phyloP scores from a whole-genome alignment of 768 basidiomycete genomes.

The Trametes maxima region DNA sequence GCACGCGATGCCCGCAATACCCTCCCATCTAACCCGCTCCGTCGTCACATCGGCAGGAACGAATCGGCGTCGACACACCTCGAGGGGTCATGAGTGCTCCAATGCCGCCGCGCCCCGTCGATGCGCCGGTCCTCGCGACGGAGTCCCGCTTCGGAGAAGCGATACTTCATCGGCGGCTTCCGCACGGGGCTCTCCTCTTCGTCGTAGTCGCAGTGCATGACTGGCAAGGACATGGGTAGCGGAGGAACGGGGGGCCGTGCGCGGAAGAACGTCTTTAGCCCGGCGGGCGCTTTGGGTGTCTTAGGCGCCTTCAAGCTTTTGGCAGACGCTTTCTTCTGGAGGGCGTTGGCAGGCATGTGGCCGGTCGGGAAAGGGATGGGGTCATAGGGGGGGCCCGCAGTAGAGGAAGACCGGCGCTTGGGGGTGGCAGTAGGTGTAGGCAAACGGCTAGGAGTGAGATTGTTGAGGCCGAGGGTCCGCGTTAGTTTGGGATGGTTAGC shows the following conservation, averaged over 20 bases:
- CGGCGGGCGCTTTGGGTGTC: constrained; percentile 1
- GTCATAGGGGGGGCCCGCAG: not conserved
- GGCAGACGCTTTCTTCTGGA: not conserved
- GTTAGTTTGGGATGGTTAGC: constrained; percentile 16
- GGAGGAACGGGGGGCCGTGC: constrained; percentile 2
- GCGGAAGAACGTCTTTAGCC: constrained; percentile 17
- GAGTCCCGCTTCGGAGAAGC: constrained; percentile 3
- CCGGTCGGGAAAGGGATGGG: not conserved
- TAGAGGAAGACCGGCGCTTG: not conserved
- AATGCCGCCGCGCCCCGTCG: constrained; percentile 1
- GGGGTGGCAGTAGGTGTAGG: not conserved
- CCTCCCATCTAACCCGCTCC: not conserved
- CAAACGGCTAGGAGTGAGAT: not conserved
- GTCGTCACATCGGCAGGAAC: constrained; percentile 12
- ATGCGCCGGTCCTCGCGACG: constrained; percentile 6
- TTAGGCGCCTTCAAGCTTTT: constrained; percentile 11
- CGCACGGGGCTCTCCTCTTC: constrained; percentile 6
- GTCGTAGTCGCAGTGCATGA: not conserved
- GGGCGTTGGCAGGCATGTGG: not conserved
- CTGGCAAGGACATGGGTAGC: not conserved
- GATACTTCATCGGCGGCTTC: constrained; percentile 6
- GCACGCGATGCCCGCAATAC: no score
- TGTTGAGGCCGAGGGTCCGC: constrained; percentile 13
- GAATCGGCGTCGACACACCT: constrained; percentile 5
- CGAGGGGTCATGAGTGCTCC: not conserved